phyloP scores from a whole-genome alignment of 306 rosid species.

The Crotalaria pallida region DNA sequence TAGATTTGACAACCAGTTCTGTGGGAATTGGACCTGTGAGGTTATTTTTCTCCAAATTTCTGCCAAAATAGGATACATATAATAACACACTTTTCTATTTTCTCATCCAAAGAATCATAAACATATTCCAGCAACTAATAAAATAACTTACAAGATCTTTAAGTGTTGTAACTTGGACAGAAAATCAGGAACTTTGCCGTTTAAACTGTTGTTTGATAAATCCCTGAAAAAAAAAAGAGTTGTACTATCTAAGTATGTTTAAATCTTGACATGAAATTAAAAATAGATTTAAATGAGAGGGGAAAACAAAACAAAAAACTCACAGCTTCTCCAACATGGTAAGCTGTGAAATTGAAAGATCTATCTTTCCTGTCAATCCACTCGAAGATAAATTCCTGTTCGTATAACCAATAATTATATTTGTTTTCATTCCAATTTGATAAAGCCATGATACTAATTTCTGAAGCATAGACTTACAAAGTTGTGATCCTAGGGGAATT shows the following conservation, averaged over 20 bases:
- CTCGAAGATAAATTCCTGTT: slow-evolving; percentile 45
- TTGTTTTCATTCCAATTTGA: not conserved
- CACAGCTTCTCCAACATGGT: slow-evolving; percentile 37
- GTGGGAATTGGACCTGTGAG: slow-evolving; percentile 31
- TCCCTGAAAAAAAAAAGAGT: slow-evolving; percentile 35
- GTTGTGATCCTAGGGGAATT: slow-evolving; percentile 36
- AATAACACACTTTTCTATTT: not conserved
- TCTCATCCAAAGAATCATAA: not conserved
- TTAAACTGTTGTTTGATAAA: slow-evolving; percentile 47
- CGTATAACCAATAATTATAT: slow-evolving; percentile 1
- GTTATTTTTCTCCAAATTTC: slow-evolving; percentile 42
- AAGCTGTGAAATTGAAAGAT: slow-evolving; percentile 30
- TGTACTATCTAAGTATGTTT: slow-evolving; percentile 3
- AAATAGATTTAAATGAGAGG: not conserved
- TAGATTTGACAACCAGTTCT: slow-evolving; percentile 29
- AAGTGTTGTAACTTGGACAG: slow-evolving; percentile 18
- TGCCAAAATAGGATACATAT: slow-evolving; percentile 17
- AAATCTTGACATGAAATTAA: not conserved
- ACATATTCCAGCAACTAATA: not conserved
- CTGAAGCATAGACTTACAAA: slow-evolving; percentile 32
- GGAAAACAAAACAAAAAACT: no score
- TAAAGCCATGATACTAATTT: not conserved
- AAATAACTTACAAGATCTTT: slow-evolving; percentile 40
- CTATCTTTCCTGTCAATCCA: slow-evolving; percentile 36
- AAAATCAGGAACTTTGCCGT: slow-evolving; percentile 32